These are phyloP conservation scores for Panaeolus cyanescens DNA, from an alignment of 768 basidiomycete genomes.

Conservation along the genomic window DNA sequence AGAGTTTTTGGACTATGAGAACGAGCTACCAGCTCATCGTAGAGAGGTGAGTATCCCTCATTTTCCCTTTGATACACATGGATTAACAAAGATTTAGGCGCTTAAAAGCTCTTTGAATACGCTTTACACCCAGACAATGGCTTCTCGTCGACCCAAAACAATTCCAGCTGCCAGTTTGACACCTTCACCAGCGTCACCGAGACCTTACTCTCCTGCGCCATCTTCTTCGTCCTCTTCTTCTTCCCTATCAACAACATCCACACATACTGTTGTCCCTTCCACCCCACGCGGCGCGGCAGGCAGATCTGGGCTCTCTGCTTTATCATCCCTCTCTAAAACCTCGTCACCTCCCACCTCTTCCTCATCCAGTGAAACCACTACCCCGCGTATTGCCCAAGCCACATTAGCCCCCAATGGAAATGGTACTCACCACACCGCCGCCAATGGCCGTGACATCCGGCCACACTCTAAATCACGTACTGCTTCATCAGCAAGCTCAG, in stretches of 20 bases:
- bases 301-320: slow-evolving; percentile 20
- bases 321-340: slow-evolving; percentile 26
- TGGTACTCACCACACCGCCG: neutral
- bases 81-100: slow-evolving; percentile 26
- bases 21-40: slow-evolving; percentile 51
- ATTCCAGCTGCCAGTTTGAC: slow-evolving; percentile 10
- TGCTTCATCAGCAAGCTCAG: slow-evolving; percentile 23
- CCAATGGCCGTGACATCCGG: slow-evolving; percentile 11
- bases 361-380: slow-evolving; percentile 41
- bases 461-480: slow-evolving; percentile 27
- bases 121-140: slow-evolving; percentile 39
- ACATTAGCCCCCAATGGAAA: slow-evolving; percentile 13
- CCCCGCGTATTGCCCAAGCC: slow-evolving; percentile 22
- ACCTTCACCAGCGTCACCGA: slow-evolving; percentile 33
- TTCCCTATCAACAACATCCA: slow-evolving; percentile 71
- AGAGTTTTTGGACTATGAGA: slow-evolving; percentile 76
- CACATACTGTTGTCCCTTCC: slow-evolving; percentile 67
- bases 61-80: slow-evolving; percentile 4
- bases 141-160: slow-evolving; percentile 29
- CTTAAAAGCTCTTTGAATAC: slow-evolving; percentile 41
- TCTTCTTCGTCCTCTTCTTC: slow-evolving; percentile 69
- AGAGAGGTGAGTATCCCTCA: slow-evolving; percentile 50
- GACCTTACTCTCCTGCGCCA: slow-evolving; percentile 48
- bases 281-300: slow-evolving; percentile 34
- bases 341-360: slow-evolving; percentile 37